A percentile compares a stretch with the other conserved stretches of the same genome.
phyloP scores from a whole-genome alignment of 1,284 basidiomycete genomes.

The Ceratobasidium sp. region DNA sequence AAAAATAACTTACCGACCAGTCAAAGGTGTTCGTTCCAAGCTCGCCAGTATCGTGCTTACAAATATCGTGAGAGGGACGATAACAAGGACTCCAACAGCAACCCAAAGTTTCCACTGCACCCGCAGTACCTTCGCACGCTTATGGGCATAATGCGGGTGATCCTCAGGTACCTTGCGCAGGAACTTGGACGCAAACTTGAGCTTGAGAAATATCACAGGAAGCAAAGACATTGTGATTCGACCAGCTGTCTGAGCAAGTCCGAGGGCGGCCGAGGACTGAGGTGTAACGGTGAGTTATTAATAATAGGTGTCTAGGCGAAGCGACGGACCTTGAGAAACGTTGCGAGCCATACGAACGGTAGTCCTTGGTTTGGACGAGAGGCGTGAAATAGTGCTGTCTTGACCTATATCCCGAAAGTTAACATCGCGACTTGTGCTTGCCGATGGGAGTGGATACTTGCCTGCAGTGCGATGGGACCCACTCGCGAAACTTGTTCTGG shows the following conservation, averaged over 20 bases:
- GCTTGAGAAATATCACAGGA: conserved; percentile 44
- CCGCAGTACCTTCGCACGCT: conserved; percentile 14
- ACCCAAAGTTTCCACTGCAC: conserved; percentile 27
- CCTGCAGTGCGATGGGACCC: conserved; percentile 31
- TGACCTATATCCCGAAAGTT: conserved; percentile 33
- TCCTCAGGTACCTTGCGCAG: conserved; percentile 40
- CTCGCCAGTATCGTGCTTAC: conserved; percentile 79
- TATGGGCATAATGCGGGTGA: conserved; percentile 31
- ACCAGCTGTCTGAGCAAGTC: conserved; percentile 69
- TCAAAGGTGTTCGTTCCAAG: conserved; percentile 83
- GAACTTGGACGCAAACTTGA: conserved; percentile 34
- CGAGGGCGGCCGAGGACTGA: conserved; percentile 66
- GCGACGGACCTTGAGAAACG: conserved; percentile 62
- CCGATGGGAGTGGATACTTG: not conserved
- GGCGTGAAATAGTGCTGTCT: conserved; percentile 56
- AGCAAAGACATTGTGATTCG: conserved; percentile 78
- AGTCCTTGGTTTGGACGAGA: conserved; percentile 54
- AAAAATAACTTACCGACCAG: conserved; percentile 69
- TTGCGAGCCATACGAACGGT: conserved; percentile 57
- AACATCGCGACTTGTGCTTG: conserved; percentile 50
- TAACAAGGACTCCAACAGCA: conserved; percentile 63
- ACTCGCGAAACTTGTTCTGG: conserved; percentile 34
- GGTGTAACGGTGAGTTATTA: not conserved
- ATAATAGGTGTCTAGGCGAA: conserved; percentile 18
- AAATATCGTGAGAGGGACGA: conserved; percentile 76